Evolutionary conservation across 306 rosid species (phyloP), one percentile per base, ranked within the genome.

Genomic region (Cajanus cajan): DNA sequence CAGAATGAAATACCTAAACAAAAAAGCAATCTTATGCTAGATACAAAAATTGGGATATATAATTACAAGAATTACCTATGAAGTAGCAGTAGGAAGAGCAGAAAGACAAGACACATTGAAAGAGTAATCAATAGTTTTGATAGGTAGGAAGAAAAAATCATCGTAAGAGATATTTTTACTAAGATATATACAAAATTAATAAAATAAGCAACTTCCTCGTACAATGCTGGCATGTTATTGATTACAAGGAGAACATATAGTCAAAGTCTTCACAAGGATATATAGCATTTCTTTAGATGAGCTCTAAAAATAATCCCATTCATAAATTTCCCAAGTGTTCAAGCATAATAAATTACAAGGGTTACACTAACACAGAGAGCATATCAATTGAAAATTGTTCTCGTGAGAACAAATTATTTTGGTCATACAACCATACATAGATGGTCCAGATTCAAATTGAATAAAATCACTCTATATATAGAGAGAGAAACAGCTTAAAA

Each of bases 61-160:
- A n/a, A n/a, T n/a, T n/a, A n/a, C n/a, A n/a, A n/a, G 52, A 25
- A 82, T 77, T 89, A 91, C 99, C 98, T 96, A 74, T 93, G 99
- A 89, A 93, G 91, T 39, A 88, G 50, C 40, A 93, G 87, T 50
- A 96, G 88, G 39, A 93, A 98, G 14, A 93, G 89, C 74, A 96
- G 85, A 87, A 96, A 91, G 76, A 90, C 45, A 36, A 93, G 80
- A 22, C 87, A 81, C 55, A 96, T 52, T 7, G 93, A 78, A 82
- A 96, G 52, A 68, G 82, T 77, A 73, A 89, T 74, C 89, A 96
- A 83, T 44, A 93, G 91, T 73, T 81, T 68, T 25, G 51, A 77
- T 62, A 83, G 37, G 8, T 80, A 81, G 61, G 12, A 80, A 19
- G 73, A 73, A 80, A 66, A 55, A 69, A 33, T 66, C 41, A 37